Conservation (phyloP, 1,284 basidiomycete genomes). For the Earliella scabrosa region DNA sequence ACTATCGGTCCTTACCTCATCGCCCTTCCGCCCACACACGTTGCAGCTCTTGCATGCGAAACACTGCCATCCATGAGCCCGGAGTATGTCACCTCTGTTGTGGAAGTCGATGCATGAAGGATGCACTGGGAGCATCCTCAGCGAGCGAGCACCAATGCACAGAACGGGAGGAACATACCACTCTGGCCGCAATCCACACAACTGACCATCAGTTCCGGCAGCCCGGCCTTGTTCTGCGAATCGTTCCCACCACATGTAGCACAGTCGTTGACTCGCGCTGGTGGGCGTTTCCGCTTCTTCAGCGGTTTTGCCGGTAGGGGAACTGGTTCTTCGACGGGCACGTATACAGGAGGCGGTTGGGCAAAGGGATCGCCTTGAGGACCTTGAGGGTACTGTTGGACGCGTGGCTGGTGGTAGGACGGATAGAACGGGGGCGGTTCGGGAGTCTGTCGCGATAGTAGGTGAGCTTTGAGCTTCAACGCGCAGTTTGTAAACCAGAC, state of each 20-base stretch:
- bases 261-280: constrained; percentile 61
- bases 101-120: constrained; percentile 74
- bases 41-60: constrained; percentile 95
- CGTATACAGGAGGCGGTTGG: constrained; percentile 54
- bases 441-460: constrained; percentile 19
- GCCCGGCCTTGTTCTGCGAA: constrained; percentile 54
- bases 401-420: constrained; percentile 22
- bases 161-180: constrained; percentile 41
- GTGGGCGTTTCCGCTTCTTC: constrained; percentile 57
- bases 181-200: constrained; percentile 73
- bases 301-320: constrained; percentile 39
- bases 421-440: constrained; percentile 20
- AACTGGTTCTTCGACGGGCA: constrained; percentile 45
- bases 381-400: constrained; percentile 61
- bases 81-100: constrained; percentile 55
- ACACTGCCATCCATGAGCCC: constrained; percentile 87
- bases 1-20: constrained; percentile 72
- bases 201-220: constrained; percentile 67
- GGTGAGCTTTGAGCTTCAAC: constrained; percentile 22
- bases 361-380: constrained; percentile 84
- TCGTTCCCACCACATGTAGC: constrained; percentile 71
- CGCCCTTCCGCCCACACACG: constrained; percentile 83
- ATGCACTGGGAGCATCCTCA: constrained; percentile 57
- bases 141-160: constrained; percentile 2
- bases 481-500: constrained; percentile 22